Evolutionary conservation across 176 grass and related monocot genomes (phyloP).

Genomic region (Aegilops umbellulata): DNA sequence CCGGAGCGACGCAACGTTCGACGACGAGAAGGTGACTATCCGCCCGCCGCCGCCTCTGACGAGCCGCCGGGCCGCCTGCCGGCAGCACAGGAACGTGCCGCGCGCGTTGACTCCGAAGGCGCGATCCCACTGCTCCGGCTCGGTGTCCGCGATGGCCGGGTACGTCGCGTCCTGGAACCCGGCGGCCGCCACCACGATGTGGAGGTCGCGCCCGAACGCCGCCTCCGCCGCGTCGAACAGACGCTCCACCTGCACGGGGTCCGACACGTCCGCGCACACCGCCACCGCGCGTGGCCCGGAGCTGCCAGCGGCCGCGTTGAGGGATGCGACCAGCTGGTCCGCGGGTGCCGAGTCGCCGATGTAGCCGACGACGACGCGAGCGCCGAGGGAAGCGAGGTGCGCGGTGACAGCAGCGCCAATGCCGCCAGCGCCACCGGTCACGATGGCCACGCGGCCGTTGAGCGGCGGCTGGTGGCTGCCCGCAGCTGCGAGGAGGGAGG

Average conservation of each 20-base stretch:
- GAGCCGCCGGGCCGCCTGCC: constrained; percentile 40
- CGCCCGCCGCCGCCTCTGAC: constrained; percentile 29
- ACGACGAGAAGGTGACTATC: constrained; percentile 50
- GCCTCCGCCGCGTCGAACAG: constrained; percentile 46
- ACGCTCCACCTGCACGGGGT: constrained; percentile 19
- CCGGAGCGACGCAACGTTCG: constrained; percentile 35
- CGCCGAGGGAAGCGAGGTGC: constrained; percentile 50
- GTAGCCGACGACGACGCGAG: constrained; percentile 29
- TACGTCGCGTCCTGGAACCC: constrained; percentile 38
- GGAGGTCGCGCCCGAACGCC: constrained; percentile 34
- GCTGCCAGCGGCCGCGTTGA: neutral
- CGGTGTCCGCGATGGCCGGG: constrained; percentile 40
- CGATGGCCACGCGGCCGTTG: constrained; percentile 31
- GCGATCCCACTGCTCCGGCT: constrained; percentile 30
- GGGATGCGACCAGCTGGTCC: constrained; percentile 8
- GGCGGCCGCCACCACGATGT: constrained; percentile 45
- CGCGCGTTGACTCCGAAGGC: constrained; percentile 45
- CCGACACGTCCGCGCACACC: constrained; percentile 45
- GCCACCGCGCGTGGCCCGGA: constrained; percentile 24
- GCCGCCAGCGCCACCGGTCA: constrained; percentile 53
- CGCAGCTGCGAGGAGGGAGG: neutral
- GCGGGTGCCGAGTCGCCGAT: constrained; percentile 26
- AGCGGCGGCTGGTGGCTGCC: constrained; percentile 26
- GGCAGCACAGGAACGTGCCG: constrained; percentile 54
- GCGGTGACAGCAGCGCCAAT: constrained; percentile 32